These are phyloP conservation scores for Gleditsia sinensis DNA, from an alignment of 306 rosid species.

Conservation along the genomic window DNA sequence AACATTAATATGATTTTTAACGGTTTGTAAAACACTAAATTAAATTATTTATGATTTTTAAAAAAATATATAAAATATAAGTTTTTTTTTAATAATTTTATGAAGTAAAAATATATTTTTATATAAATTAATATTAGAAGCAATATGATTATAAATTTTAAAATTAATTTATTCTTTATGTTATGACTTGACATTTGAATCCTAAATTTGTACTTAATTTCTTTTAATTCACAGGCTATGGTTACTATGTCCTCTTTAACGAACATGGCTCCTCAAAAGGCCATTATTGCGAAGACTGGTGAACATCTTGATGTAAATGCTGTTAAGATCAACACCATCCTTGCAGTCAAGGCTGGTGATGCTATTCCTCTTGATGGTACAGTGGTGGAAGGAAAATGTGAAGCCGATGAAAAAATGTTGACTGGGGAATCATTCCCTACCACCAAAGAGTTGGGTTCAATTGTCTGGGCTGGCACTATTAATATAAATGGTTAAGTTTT, in stretches of 20 bases:
- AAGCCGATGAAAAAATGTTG: slow-evolving; percentile 86
- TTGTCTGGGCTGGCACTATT: slow-evolving; percentile 87
- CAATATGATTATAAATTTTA: too few species aligned
- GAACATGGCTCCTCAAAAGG: slow-evolving; percentile 77
- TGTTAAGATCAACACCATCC: slow-evolving; percentile 65
- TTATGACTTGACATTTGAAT: slow-evolving; percentile 2
- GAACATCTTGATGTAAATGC: slow-evolving; percentile 67
- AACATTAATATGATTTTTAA: too few species aligned
- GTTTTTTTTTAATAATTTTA: too few species aligned
- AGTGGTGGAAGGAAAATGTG: slow-evolving; percentile 77
- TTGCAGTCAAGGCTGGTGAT: slow-evolving; percentile 86
- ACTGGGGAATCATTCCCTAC: slow-evolving; percentile 96
- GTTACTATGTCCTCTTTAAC: slow-evolving; percentile 71
- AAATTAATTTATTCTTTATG: too few species aligned
- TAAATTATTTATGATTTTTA: too few species aligned
- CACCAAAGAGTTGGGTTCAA: slow-evolving; percentile 69
- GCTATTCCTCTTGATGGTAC: slow-evolving; percentile 87
- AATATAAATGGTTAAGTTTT: slow-evolving; percentile 62
- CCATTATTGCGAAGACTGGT: slow-evolving; percentile 72
- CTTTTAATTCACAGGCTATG: slow-evolving; percentile 56
- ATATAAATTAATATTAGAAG: too few species aligned
- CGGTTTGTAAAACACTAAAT: too few species aligned
- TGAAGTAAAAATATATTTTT: too few species aligned
- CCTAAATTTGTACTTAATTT: background rate
- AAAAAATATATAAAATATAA: too few species aligned